Base-by-base conservation (phyloP, 805 yeast species). In the Kodamaea jinghongensis region DNA sequence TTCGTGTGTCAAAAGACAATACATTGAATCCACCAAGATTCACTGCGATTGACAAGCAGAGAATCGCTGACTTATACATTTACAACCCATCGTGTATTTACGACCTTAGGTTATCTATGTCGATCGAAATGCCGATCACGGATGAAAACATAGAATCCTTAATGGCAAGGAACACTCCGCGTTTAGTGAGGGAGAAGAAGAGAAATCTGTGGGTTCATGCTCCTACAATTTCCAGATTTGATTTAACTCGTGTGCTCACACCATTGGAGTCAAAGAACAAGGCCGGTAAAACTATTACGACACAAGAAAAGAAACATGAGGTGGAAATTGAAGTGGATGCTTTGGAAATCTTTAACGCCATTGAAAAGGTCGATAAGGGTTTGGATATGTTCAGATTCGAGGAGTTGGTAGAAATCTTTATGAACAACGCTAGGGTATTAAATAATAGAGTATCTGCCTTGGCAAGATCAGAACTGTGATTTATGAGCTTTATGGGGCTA, bases 61-160 rank as follows among this genome's bases (percentile, higher is more conserved):
- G 91, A 39, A 64, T 88, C n/a, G 76, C 87, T 2, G 88, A 84
- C 55, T 60, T 90, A 41, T 73, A 78, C 51, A 69, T 89, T 14
- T 81, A 77, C 52, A 75, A 83, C 39, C 96, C 96, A 3, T 82
- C 85, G 47, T 78, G 85, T 23, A 71, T 80, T 60, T 82, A 81
- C 55, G 97, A 89, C 61, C 69, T 83, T 49, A 74, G 95, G 50
- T 65, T 89, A 27, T 81, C 95, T 4, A 63, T 90, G 47, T 78
- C 87, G 28, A 61, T 85, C 20, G 97, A 89, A 76, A 58, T 81
- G 43, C 96, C 96, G 0, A 75, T 77, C 16, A 73, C 76, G 25
- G 79, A 74, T 63, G 61, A 78, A 56, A 60, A 81, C 65, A 50
- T 82, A 56, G 75, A 73, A 63, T 73, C 68, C 54, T 52, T 62